Base-by-base conservation (phyloP, 139 green algal species). In the Astrephomene gubernaculifera region DNA sequence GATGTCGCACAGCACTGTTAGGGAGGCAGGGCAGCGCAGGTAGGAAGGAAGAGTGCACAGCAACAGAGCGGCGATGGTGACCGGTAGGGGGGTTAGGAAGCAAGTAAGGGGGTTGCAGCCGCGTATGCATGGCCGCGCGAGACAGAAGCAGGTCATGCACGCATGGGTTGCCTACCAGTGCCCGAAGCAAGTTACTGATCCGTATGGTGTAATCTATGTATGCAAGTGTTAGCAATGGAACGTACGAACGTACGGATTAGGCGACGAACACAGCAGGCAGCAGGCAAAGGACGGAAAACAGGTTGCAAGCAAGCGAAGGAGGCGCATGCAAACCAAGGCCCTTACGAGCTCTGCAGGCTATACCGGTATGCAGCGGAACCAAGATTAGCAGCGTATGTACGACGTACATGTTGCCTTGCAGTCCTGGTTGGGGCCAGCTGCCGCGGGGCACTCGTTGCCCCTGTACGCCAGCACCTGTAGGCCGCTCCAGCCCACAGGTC, bases 401-500 rank as follows among this genome's bases (percentile, higher is more conserved):
- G 1, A 49, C 45, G 31, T 35, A 81, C 72, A 12, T 8, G 75
- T 76, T 10, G 85, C 85, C 6, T 68, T 49, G 65, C 85, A 89
- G 38, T 68, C 81, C 68, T 76, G 67, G 3, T 44, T 70, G 2
- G 38, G 7, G 25, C 85, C 85, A 24, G 68, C 54, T 3, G 24
- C 5, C 0, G 82, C 78, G 38, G 63, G 60, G 65, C 85, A 89
- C 24, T 76, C 27, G 33, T 67, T 33, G 3, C 35, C 14, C 39
- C 45, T 36, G 45, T 75, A 74, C 5, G 67, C 53, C 22, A 89
- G 31, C 53, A 89, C 85, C 41, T 52, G 68, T 36, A 81, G 35
- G 0, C 67, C 65, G 33, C 27, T 45, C 85, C 85, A 89, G 68
- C 86, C 85, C 12, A 54, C 19, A 3, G 85, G 85, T 0, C 85